Evolutionary conservation across 2,329 filamentous ascomycete species (phyloP).

Genomic region (Cladobotryum protrusum): DNA sequence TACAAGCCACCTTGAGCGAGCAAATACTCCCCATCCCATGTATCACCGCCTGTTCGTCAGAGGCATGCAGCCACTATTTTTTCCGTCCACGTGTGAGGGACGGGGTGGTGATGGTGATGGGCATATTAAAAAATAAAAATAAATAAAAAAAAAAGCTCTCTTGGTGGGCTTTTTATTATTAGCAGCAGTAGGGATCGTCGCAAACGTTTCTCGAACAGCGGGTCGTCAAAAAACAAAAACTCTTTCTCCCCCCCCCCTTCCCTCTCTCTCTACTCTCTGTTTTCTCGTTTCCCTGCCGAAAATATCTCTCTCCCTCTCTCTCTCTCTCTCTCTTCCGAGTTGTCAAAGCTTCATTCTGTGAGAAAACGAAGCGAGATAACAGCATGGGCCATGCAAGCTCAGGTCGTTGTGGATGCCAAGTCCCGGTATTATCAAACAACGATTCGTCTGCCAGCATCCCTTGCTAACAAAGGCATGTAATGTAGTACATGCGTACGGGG

Average conservation of each 20-base stretch:
- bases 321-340: constrained; percentile 2
- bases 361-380: neutral
- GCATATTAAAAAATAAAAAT: neutral
- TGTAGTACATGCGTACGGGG: neutral
- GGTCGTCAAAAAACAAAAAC: no score
- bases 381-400: neutral
- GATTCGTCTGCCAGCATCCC: constrained; percentile 6
- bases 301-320: constrained; percentile 1
- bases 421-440: neutral
- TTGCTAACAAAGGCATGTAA: constrained; percentile 1
- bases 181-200: neutral
- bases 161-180: neutral
- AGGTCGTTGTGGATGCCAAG: neutral
- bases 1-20: constrained; percentile 10
- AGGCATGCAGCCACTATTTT: constrained; percentile 11
- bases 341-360: constrained; percentile 5
- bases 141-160: no score
- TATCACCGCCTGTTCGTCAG: constrained; percentile 6
- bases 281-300: no score
- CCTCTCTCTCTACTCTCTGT: no score
- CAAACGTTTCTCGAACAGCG: neutral
- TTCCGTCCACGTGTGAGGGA: constrained; percentile 7
- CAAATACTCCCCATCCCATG: neutral
- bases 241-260: no score
- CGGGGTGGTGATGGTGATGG: neutral